Percentiles rank a stretch among this genome's conserved stretches.
Evolutionary conservation across 2,329 filamentous ascomycete species (phyloP).

Genomic region (Sporothrix humicola): DNA sequence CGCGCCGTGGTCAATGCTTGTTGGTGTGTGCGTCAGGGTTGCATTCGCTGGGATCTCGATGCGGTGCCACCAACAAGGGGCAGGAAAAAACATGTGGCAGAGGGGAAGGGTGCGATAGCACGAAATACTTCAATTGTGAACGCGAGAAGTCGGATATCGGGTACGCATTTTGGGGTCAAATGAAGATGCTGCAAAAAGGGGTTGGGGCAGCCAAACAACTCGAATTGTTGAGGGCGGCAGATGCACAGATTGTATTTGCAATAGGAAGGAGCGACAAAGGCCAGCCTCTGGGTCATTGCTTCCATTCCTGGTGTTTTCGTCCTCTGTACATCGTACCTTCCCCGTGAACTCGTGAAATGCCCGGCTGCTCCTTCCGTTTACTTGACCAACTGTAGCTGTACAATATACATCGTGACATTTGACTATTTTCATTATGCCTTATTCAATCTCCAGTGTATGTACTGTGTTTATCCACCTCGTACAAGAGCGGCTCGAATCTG

Average conservation of each 20-base stretch:
- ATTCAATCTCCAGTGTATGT: background rate
- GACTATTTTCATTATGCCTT: too few relatives aligned
- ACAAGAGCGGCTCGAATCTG: background rate
- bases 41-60: conserved; percentile 26
- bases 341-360: background rate
- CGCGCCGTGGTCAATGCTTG: conserved; percentile 19
- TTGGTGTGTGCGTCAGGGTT: conserved; percentile 27
- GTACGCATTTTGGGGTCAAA: background rate
- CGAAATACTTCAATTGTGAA: background rate
- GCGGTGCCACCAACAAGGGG: background rate
- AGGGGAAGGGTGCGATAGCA: conserved; percentile 9
- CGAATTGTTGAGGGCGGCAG: conserved; percentile 14
- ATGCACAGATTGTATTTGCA: background rate
- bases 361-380: too few relatives aligned
- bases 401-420: background rate
- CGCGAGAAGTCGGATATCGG: background rate
- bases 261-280: background rate
- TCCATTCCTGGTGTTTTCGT: background rate
- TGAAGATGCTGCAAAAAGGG: background rate
- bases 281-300: background rate
- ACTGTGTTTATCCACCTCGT: background rate
- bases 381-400: too few relatives aligned
- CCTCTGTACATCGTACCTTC: background rate
- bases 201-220: background rate
- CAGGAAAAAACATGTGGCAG: conserved; percentile 12